These are phyloP conservation scores for Sporobolomyces pararoseus DNA, from an alignment of 768 basidiomycete species.

Conservation along the genomic window DNA sequence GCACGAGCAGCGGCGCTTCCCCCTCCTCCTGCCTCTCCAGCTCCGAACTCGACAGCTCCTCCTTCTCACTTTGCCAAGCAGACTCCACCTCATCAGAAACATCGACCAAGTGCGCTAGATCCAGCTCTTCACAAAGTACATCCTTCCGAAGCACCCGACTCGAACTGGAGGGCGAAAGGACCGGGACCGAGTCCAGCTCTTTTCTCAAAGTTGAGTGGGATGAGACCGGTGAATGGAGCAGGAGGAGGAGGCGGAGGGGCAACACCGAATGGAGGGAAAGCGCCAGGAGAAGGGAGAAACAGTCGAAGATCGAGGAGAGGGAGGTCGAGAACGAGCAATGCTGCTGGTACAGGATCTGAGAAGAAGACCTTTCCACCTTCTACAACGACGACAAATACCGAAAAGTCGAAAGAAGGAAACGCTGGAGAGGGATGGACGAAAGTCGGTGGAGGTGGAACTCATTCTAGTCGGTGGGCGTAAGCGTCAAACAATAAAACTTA, in stretches of 20 bases:
- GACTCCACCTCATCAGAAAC: slow-evolving; percentile 5
- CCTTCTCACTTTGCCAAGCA: background rate
- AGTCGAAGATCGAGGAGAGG: slow-evolving; percentile 7
- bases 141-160: too few relatives aligned
- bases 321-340: background rate
- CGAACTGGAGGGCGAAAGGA: background rate
- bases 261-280: background rate
- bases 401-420: too few relatives aligned
- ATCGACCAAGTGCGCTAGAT: background rate
- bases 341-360: background rate
- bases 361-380: too few relatives aligned
- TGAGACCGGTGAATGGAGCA: background rate
- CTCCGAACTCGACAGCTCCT: too few relatives aligned
- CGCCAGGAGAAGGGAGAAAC: background rate
- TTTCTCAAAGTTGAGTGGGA: slow-evolving; percentile 18
- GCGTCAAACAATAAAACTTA: too few relatives aligned
- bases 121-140: background rate
- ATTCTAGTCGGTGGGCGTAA: slow-evolving; percentile 8
- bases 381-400: too few relatives aligned
- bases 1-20: background rate
- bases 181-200: slow-evolving; percentile 1
- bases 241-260: too few relatives aligned
- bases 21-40: background rate
- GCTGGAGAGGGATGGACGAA: background rate
- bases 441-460: background rate